Evolutionary conservation across 2,329 filamentous ascomycete species (phyloP).

Genomic region (Aureobasidium melanogenum): DNA sequence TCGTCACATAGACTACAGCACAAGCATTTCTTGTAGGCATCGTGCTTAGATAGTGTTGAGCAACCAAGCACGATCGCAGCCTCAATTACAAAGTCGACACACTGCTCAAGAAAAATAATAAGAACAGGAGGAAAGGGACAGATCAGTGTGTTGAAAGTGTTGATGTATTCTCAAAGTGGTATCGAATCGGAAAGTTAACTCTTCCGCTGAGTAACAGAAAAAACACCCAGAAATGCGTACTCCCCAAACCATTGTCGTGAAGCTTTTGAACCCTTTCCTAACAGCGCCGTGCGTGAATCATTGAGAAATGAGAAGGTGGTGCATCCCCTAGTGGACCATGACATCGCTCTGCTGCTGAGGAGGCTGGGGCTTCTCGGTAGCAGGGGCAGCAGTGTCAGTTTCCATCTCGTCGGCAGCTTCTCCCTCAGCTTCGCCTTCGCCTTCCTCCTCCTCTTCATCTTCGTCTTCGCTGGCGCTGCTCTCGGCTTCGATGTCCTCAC

Average conservation of each 20-base stretch:
- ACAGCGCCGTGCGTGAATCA: slow-evolving; percentile 10
- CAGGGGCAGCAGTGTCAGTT: neutral
- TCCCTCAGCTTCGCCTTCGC: slow-evolving; percentile 43
- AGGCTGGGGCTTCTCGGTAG: slow-evolving; percentile 1
- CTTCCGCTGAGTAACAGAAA: neutral
- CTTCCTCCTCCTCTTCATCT: slow-evolving; percentile 56
- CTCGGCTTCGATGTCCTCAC: slow-evolving; percentile 71
- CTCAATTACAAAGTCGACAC: no score
- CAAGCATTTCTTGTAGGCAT: no score
- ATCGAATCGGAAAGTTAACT: neutral
- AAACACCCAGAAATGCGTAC: slow-evolving; percentile 10
- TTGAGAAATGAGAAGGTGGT: neutral
- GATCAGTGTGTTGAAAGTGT: neutral
- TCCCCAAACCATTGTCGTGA: slow-evolving; percentile 7
- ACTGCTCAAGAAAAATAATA: no score
- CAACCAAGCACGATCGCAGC: neutral
- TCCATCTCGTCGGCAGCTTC: slow-evolving; percentile 30
- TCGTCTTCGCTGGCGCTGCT: slow-evolving; percentile 64
- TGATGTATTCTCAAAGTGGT: slow-evolving; percentile 1
- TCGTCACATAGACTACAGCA: no score
- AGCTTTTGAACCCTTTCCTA: slow-evolving; percentile 1
- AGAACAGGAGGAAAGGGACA: neutral
- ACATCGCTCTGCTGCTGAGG: slow-evolving; percentile 14
- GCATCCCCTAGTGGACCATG: slow-evolving; percentile 16
- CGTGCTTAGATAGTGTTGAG: neutral